Conservation (phyloP, 176 grass and related monocot species). For the Puccinellia tenuiflora region DNA sequence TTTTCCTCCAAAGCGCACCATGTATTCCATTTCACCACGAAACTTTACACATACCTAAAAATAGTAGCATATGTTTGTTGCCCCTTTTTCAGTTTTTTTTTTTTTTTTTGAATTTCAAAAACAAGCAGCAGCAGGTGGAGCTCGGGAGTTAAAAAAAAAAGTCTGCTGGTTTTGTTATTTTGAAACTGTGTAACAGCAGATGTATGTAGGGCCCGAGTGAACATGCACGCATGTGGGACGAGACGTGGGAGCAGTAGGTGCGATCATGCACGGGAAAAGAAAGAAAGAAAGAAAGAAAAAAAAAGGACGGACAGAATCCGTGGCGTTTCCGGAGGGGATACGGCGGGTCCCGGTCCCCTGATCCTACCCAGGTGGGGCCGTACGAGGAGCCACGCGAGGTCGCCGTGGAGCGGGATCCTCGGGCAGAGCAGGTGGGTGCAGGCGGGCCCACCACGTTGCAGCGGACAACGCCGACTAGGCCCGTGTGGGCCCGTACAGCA, state of each 20-base stretch:
- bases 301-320: constrained; percentile 16
- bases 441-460: constrained; percentile 23
- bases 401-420: neutral
- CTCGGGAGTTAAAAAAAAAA: no score
- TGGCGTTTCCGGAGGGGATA: neutral
- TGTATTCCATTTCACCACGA: no score
- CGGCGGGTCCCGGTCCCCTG: neutral
- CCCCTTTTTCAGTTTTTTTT: no score
- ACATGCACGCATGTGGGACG: neutral
- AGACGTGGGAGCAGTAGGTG: neutral
- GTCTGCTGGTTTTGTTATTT: no score
- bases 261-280: neutral
- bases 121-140: no score
- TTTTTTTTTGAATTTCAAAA: no score
- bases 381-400: constrained; percentile 12
- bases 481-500: neutral
- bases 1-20: no score
- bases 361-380: neutral
- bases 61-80: no score
- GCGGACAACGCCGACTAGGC: neutral
- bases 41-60: no score
- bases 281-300: no score
- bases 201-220: no score
- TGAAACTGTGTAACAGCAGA: neutral
- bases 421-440: neutral